These are phyloP conservation scores for Drechslerella dactyloides DNA, from an alignment of 2,329 filamentous ascomycete species.

Conservation along the genomic window DNA sequence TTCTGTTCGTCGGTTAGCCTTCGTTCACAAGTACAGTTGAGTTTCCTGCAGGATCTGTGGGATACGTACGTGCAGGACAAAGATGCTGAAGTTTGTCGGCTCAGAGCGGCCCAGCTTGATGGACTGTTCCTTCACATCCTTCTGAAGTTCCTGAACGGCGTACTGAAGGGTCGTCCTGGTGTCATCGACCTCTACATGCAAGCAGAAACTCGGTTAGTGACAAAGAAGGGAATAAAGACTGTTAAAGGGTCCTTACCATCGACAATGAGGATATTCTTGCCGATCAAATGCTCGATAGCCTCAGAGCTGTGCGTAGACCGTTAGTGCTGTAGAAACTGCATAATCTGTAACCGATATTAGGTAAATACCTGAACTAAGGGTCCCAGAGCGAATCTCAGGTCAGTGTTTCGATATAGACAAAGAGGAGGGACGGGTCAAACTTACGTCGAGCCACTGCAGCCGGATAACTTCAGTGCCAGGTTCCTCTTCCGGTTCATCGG, in stretches of 20 bases:
- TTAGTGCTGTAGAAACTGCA: constrained; percentile 1
- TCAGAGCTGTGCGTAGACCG: constrained; percentile 64
- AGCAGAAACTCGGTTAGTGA: background rate
- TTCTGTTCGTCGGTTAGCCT: constrained; percentile 66
- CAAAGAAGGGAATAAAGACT: background rate
- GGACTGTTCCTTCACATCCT: constrained; percentile 85
- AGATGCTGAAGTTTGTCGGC: constrained; percentile 88
- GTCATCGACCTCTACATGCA: constrained; percentile 75
- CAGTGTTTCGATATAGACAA: background rate
- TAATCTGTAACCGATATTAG: background rate
- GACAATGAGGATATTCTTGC: constrained; percentile 89
- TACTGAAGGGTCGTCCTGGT: constrained; percentile 94
- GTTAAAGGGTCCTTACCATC: constrained; percentile 63
- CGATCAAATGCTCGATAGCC: constrained; percentile 85
- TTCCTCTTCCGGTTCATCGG: constrained; percentile 70
- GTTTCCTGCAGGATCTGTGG: no score
- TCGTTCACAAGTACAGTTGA: no score
- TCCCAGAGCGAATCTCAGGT: background rate
- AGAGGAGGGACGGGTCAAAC: background rate
- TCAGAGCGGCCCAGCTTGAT: constrained; percentile 69
- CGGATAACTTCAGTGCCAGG: constrained; percentile 93
- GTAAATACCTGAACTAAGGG: constrained; percentile 1
- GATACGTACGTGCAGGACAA: constrained; percentile 82
- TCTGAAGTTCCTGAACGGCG: constrained; percentile 88
- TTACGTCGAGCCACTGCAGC: constrained; percentile 97